Evolutionary conservation across 2,329 filamentous ascomycete species (phyloP), one percentile per base, ranked within the genome.

Genomic region (Aspergillus sp.): DNA sequence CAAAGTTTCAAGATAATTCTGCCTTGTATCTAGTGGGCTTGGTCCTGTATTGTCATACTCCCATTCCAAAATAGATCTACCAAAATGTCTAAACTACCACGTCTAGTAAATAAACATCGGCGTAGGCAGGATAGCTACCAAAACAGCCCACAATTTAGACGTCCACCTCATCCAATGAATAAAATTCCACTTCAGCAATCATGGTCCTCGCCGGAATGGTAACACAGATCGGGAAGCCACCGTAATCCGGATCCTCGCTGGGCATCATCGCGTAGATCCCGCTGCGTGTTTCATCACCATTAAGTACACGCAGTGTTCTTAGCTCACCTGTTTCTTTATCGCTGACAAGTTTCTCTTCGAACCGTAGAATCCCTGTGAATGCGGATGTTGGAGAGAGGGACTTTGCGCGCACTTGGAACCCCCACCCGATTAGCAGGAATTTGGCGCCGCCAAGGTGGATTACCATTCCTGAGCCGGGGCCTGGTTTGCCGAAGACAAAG

Each of bases 241-340:
- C 82, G 64, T 84, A 84, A 59, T 84, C 82, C 0, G 82, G 81
- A 34, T 83, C 74, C 34, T 83, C 79, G 57, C 79, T 82, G 1
- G 81, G 83, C 83, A 86, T 86, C 61, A 84, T 81, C 17, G 76
- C 65, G 48, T 76, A 79, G 47, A 71, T 70, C 1, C 82, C 82
- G 61, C 77, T 79, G 22, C 76, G 64, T 5, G 77, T 80, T 70
- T 81, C 79, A 59, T 81, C 78, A 0, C 78, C 77, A 54, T 77
- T 77, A 22, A 81, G 58, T 19, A 66, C 61, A 27, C 77, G 69
- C 55, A 74, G 48, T 0, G 75, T 78, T 19, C 61, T 64, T 50
- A 80, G 39, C 52, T 71, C 65, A 1, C 74, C 75, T 2, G 68
- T 74, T 15, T 73, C 69, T 8, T 68, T 62, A 47, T 62, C 41